phyloP scores from a whole-genome alignment of 1,284 basidiomycete genomes.

The Fomes fomentarius region DNA sequence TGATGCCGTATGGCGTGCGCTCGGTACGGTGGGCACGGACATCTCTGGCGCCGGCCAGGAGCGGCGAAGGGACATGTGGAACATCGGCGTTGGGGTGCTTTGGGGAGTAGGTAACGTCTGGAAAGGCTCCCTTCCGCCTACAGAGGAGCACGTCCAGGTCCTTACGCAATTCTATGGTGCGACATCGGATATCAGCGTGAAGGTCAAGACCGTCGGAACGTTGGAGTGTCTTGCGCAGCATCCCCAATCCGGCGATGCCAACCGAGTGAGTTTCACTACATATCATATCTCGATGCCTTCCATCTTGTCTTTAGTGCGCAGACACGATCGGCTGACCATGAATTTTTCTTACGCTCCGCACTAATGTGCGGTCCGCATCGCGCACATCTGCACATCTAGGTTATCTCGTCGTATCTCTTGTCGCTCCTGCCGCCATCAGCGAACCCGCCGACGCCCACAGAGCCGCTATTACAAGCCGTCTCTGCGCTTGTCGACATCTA shows the following conservation, averaged over 20 bases:
- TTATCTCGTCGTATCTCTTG: slow-evolving; percentile 71
- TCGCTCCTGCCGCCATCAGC: slow-evolving; percentile 51
- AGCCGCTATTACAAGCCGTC: slow-evolving; percentile 79
- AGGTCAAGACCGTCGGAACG: slow-evolving; percentile 81
- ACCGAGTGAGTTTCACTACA: slow-evolving; percentile 52
- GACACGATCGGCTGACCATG: neutral
- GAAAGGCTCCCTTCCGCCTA: slow-evolving; percentile 59
- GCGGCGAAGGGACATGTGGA: slow-evolving; percentile 69
- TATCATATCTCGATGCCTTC: slow-evolving; percentile 2
- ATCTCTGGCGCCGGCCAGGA: slow-evolving; percentile 61
- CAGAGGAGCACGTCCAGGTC: slow-evolving; percentile 63
- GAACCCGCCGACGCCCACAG: slow-evolving; percentile 53
- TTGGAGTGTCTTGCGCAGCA: slow-evolving; percentile 82
- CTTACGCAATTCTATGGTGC: slow-evolving; percentile 69
- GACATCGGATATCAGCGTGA: slow-evolving; percentile 55
- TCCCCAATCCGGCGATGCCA: slow-evolving; percentile 64
- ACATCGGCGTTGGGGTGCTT: slow-evolving; percentile 73
- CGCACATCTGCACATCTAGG: slow-evolving; percentile 47
- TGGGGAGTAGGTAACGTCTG: slow-evolving; percentile 78
- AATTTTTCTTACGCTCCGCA: slow-evolving; percentile 21
- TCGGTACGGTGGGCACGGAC: slow-evolving; percentile 62
- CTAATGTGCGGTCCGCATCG: neutral
- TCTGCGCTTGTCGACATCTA: slow-evolving; percentile 95
- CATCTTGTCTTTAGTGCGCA: neutral
- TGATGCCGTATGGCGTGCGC: slow-evolving; percentile 60